A percentile compares a stretch with the other conserved stretches of the same genome.
phyloP scores from a whole-genome alignment of 2,329 filamentous ascomycete species.

The Orbilia javanica region DNA sequence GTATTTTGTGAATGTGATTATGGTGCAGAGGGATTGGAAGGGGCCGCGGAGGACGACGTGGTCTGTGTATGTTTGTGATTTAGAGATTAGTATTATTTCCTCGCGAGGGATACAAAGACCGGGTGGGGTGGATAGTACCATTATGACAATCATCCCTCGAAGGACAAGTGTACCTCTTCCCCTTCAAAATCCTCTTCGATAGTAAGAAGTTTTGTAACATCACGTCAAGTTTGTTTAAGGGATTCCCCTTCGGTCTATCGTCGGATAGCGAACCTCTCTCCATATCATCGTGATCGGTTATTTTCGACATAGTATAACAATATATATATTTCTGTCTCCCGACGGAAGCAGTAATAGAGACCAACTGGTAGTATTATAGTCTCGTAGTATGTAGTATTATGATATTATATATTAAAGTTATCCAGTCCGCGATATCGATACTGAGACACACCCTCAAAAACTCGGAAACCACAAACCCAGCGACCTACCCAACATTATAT shows the following conservation, averaged over 20 bases:
- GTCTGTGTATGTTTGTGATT: not conserved
- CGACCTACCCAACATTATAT: too few relatives aligned
- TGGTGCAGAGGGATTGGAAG: not conserved
- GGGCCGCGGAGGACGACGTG: not conserved
- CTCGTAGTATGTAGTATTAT: too few relatives aligned
- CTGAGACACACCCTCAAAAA: too few relatives aligned
- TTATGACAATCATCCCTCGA: slow-evolving; percentile 21
- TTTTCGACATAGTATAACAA: not conserved
- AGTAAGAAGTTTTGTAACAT: slow-evolving; percentile 14
- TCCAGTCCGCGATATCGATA: too few relatives aligned
- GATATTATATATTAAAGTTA: too few relatives aligned
- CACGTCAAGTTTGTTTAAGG: slow-evolving; percentile 20
- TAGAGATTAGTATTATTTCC: not conserved
- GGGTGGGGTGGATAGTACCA: slow-evolving; percentile 12
- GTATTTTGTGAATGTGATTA: slow-evolving; percentile 22
- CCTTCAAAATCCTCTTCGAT: slow-evolving; percentile 8
- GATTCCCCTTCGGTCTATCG: not conserved
- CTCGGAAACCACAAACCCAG: too few relatives aligned
- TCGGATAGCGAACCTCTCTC: not conserved
- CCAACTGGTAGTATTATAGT: too few relatives aligned
- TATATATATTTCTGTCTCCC: too few relatives aligned
- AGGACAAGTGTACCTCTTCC: slow-evolving; percentile 6
- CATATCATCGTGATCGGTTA: not conserved
- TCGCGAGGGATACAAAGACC: not conserved
- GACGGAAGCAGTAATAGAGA: too few relatives aligned